phyloP scores from a whole-genome alignment of 2,329 filamentous ascomycete species.

The Exophiala xenobiotica region DNA sequence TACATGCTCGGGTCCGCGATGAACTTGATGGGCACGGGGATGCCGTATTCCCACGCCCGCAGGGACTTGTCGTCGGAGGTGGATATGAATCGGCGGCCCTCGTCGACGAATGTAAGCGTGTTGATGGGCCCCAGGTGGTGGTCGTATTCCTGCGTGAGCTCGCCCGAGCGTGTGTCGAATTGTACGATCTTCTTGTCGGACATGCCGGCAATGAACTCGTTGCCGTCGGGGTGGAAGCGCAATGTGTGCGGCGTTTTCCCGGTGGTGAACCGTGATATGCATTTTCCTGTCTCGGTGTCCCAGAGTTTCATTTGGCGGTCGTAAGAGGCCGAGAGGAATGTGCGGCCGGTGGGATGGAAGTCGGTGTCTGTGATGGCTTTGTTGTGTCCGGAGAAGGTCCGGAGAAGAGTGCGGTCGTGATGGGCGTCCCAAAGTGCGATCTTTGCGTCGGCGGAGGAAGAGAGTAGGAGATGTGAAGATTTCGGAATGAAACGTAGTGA shows the following conservation, averaged over 20 bases:
- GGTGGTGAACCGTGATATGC: constrained; percentile 82
- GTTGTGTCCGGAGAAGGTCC: constrained; percentile 85
- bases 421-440: constrained; percentile 95
- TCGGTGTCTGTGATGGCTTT: constrained; percentile 88
- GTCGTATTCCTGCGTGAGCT: constrained; percentile 95
- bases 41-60: constrained; percentile 96
- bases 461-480: constrained; percentile 84
- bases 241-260: constrained; percentile 95
- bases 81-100: constrained; percentile 92
- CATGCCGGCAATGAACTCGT: constrained; percentile 95
- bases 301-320: constrained; percentile 96
- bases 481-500: constrained; percentile 84
- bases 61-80: constrained; percentile 97
- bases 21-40: constrained; percentile 97
- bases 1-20: constrained; percentile 99
- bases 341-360: constrained; percentile 78
- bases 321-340: constrained; percentile 88
- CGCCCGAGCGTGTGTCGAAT: constrained; percentile 80
- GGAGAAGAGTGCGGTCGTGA: constrained; percentile 80
- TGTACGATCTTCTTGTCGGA: constrained; percentile 99
- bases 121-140: constrained; percentile 98
- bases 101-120: constrained; percentile 93
- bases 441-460: constrained; percentile 83
- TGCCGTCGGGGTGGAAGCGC: constrained; percentile 83
- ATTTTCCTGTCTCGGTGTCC: constrained; percentile 94